phyloP scores from a whole-genome alignment of 2,329 filamentous ascomycete species.

The Chaetomium sp. region DNA sequence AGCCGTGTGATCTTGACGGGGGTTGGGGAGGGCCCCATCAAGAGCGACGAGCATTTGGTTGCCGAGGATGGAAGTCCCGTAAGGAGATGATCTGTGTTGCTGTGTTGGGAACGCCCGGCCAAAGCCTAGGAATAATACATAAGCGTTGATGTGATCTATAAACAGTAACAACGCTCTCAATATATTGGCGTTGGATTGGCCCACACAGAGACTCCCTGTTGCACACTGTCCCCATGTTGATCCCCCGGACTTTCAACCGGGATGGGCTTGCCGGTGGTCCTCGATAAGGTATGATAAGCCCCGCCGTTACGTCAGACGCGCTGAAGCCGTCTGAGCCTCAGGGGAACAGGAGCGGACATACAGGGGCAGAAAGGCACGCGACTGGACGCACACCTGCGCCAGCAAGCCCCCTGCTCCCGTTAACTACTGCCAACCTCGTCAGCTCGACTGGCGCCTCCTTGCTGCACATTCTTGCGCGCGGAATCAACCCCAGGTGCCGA shows the following conservation, averaged over 20 bases:
- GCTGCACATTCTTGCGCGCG: not conserved
- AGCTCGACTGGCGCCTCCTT: not conserved
- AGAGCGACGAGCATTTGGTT: slow-evolving; percentile 76
- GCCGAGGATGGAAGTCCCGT: slow-evolving; percentile 62
- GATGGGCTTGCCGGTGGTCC: not conserved
- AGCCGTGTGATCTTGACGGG: slow-evolving; percentile 87
- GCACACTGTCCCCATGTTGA: not conserved
- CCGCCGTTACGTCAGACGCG: slow-evolving; percentile 15
- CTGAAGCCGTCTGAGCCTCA: slow-evolving; percentile 1
- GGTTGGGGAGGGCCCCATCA: slow-evolving; percentile 86
- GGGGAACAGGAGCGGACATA: not conserved
- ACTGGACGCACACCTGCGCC: not conserved
- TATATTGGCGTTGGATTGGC: not conserved
- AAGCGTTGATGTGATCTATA: not conserved
- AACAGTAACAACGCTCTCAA: not conserved
- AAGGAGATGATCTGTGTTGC: slow-evolving; percentile 35
- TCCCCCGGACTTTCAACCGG: not conserved
- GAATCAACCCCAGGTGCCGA: not conserved
- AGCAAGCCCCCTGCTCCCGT: not conserved
- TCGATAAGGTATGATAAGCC: slow-evolving; percentile 17
- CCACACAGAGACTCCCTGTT: not conserved
- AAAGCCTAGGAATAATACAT: not conserved
- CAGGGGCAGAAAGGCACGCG: slow-evolving; percentile 10
- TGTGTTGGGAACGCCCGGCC: not conserved
- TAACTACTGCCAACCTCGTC: not conserved